A percentile compares a stretch with the other conserved stretches of the same genome.
These are phyloP conservation scores for Pseudocercospora fijiensis DNA, from an alignment of 2,329 filamentous ascomycete species.

Conservation along the genomic window DNA sequence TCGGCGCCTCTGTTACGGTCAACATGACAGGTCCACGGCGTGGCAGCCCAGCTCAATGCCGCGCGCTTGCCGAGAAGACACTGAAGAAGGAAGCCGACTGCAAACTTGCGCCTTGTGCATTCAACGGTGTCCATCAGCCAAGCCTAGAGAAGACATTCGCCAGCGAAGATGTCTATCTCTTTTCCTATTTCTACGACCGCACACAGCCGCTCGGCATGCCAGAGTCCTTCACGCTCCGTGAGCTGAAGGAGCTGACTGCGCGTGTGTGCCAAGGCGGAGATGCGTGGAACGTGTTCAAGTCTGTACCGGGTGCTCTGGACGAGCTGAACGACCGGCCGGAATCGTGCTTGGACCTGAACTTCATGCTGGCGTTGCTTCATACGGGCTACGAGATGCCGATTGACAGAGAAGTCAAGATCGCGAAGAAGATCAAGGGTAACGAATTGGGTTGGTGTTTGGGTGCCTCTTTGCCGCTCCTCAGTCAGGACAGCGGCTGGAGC, in stretches of 20 bases:
- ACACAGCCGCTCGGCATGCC: slow-evolving; percentile 94
- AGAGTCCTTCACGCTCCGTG: slow-evolving; percentile 89
- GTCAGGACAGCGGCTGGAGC: slow-evolving; percentile 34
- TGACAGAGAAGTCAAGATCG: slow-evolving; percentile 92
- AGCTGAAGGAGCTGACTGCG: slow-evolving; percentile 80
- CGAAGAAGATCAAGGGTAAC: slow-evolving; percentile 97
- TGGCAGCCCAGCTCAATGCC: slow-evolving; percentile 80
- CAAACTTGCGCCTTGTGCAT: slow-evolving; percentile 86
- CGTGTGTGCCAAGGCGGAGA: slow-evolving; percentile 85
- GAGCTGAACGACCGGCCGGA: slow-evolving; percentile 83
- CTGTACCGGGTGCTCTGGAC: slow-evolving; percentile 71
- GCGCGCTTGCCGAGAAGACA: slow-evolving; percentile 84
- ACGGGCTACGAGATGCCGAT: slow-evolving; percentile 98
- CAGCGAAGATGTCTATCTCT: slow-evolving; percentile 88
- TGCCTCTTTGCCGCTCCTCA: slow-evolving; percentile 59
- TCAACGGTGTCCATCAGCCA: slow-evolving; percentile 96
- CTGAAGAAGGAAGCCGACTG: slow-evolving; percentile 83
- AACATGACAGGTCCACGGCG: slow-evolving; percentile 84
- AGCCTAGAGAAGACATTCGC: slow-evolving; percentile 88
- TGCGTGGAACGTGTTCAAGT: slow-evolving; percentile 77
- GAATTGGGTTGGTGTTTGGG: slow-evolving; percentile 97
- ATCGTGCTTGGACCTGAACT: slow-evolving; percentile 92
- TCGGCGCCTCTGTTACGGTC: slow-evolving; percentile 65
- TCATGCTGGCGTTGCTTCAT: slow-evolving; percentile 89
- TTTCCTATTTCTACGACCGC: slow-evolving; percentile 98